A percentile compares a stretch with the other conserved stretches of the same genome.
Evolutionary conservation across 768 basidiomycete species (phyloP).

Genomic region (Mycena metata): DNA sequence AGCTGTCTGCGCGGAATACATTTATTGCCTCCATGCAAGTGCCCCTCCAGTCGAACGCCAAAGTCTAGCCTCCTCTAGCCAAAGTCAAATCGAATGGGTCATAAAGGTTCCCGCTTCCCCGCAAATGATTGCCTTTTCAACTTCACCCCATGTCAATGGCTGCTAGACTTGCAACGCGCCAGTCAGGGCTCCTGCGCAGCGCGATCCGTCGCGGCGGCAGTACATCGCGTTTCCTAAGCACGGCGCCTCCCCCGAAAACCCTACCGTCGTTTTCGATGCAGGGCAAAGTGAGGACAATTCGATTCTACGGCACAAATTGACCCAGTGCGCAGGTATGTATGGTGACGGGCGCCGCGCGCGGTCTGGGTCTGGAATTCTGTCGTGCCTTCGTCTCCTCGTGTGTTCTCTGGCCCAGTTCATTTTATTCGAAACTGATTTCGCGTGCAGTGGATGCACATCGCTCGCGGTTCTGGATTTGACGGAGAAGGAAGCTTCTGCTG

Average conservation of each 20-base stretch:
- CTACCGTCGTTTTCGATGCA: conserved; percentile 85
- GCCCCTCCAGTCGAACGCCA: too few species aligned
- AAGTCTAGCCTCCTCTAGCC: too few species aligned
- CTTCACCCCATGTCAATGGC: conserved; percentile 22
- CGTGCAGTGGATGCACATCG: conserved; percentile 79
- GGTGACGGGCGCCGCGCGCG: conserved; percentile 94
- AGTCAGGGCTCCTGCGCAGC: conserved; percentile 14
- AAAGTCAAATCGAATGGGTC: too few species aligned
- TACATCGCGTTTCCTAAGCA: conserved; percentile 36
- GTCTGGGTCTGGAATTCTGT: conserved; percentile 92
- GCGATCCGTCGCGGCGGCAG: conserved; percentile 47
- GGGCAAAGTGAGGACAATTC: conserved; percentile 68
- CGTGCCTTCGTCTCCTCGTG: conserved; percentile 91
- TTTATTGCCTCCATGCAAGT: conserved; percentile 5
- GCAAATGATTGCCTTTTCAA: not conserved
- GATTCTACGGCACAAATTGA: conserved; percentile 5
- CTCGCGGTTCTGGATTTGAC: conserved; percentile 89
- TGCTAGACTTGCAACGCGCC: conserved; percentile 28
- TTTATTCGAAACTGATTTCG: conserved; percentile 20
- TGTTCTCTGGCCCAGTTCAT: conserved; percentile 43
- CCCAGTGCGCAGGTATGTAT: conserved; percentile 76
- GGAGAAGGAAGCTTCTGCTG: conserved; percentile 71
- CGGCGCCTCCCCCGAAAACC: conserved; percentile 55
- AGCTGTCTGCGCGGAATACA: conserved; percentile 30
- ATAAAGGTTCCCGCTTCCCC: conserved; percentile 4